Evolutionary conservation across 139 green algal species (phyloP).

Genomic region (Eudorina sp.): DNA sequence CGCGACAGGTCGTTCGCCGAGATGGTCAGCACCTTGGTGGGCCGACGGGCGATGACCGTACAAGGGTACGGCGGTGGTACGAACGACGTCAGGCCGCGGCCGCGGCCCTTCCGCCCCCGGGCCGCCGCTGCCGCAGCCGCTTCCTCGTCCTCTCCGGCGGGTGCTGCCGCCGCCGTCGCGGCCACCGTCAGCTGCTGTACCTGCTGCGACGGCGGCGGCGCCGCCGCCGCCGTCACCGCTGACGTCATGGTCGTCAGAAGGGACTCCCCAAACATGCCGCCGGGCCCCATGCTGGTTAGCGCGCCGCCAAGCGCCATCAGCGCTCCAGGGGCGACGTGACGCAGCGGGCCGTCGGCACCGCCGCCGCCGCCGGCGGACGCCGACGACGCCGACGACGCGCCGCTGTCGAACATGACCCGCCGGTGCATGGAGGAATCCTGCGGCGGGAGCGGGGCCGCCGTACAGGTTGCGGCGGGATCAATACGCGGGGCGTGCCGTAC

Average conservation of each 20-base stretch:
- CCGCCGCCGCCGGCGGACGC: neutral
- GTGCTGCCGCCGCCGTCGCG: neutral
- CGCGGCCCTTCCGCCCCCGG: neutral
- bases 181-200: neutral
- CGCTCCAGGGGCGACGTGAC: neutral
- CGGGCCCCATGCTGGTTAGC: slow-evolving; percentile 26
- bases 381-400: neutral
- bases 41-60: slow-evolving; percentile 40
- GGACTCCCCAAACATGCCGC: slow-evolving; percentile 41
- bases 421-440: neutral
- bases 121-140: neutral
- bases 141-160: too few species aligned
- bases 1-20: slow-evolving; percentile 47
- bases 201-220: neutral
- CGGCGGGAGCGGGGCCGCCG: too few species aligned
- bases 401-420: slow-evolving; percentile 36
- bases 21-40: slow-evolving; percentile 39
- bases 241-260: neutral
- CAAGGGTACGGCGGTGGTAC: neutral
- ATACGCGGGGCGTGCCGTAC: too few species aligned
- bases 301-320: slow-evolving; percentile 4
- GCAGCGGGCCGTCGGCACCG: neutral
- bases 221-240: neutral
- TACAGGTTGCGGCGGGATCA: too few species aligned
- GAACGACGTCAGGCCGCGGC: neutral